Base-by-base conservation (phyloP, 2,329 filamentous ascomycete genomes). In the Paraphoma chrysanthemicola region DNA sequence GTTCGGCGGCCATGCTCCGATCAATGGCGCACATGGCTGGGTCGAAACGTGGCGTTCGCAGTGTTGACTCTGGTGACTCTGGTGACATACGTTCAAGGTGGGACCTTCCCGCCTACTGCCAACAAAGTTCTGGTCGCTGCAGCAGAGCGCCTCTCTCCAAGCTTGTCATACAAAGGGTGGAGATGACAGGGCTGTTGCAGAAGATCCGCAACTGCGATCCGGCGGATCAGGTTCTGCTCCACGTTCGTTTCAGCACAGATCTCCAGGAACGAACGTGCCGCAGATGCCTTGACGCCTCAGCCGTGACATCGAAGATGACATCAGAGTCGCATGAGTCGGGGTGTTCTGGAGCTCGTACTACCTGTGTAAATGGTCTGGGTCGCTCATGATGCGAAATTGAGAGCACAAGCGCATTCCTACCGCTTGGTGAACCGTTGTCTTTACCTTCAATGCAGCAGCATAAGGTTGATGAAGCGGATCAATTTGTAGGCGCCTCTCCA, bases 121-220 rank as follows among this genome's bases (percentile, higher is more conserved):
- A 36, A 14, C 33, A 36, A 36, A 14, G 10, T 36, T 36, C 10
- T 4, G 10, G 3, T 10, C 14, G 33, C 10, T 14, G 9, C 33
- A 36, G 23, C 23, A 36, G 33, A 36, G 9, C 18, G 29, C 29
- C 9, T 36, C 9, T 36, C 29, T 36, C 30, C 30, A 47, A 18
- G 9, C 45, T 47, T 17, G 11, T 7, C 12, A 39, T 18, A 11
- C 16, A 31, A 36, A 48, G 29, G 47, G 47, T 41, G 47, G 48
- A 50, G 39, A 50, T 50, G 48, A 44, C 33, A 50, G 48, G 48
- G 39, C 44, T 46, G 44, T 16, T 33, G 11, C 12, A 23, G 41
- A 39, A 18, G 39, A 23, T 23, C 23, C 23, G 23, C 23, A 5
- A 23, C 23, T 43, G 41, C 48, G 41, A 51, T 36, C 30, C 23